Evolutionary conservation across 306 rosid species (phyloP), one percentile per base, ranked within the genome.

Genomic region (Corylus avellana): DNA sequence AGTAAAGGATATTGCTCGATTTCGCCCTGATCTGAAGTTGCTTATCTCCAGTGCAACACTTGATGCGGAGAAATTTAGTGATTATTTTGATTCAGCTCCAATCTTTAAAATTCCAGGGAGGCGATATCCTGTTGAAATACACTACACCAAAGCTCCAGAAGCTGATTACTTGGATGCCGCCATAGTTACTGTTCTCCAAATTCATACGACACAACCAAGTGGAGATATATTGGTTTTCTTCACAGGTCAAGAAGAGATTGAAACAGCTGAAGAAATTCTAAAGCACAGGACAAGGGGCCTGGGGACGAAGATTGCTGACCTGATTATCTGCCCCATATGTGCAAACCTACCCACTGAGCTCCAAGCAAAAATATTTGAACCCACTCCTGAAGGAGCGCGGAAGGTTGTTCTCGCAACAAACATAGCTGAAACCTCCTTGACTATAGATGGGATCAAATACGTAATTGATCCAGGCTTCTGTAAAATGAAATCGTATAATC

Each of bases 151-250:
- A 84, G 98, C 98, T 58, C 97, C 97, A 12, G 98, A 95, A 83
- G 98, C 98, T 69, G 98, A 95, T 78, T 95, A 95, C 85, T 85
- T 92, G 81, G 98, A 95, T 84, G 98, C 98, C 29, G 97, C 98
- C 73, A 90, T 95, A 66, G 98, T 91, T 56, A 90, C 98, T 7
- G 86, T 95, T 12, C 98, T 95, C 50, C 97, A 92, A 84, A 90
- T 95, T 79, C 98, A 95, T 83, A 97, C 89, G 80, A 95, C 96
- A 8, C 93, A 95, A 81, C 75, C 97, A 47, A 86, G 92, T 20
- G 98, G 98, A 70, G 98, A 95, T 87, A 90, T 95, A 75, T 83
- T 95, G 84, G 89, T 95, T 76, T 95, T 95, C 86, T 87, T 95
- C 56, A 92, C 98, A 39, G 98, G 98, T 86, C 98, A 92, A 82